These are phyloP conservation scores for Candida vartiovaarae DNA, from an alignment of 805 yeast species.

Conservation along the genomic window DNA sequence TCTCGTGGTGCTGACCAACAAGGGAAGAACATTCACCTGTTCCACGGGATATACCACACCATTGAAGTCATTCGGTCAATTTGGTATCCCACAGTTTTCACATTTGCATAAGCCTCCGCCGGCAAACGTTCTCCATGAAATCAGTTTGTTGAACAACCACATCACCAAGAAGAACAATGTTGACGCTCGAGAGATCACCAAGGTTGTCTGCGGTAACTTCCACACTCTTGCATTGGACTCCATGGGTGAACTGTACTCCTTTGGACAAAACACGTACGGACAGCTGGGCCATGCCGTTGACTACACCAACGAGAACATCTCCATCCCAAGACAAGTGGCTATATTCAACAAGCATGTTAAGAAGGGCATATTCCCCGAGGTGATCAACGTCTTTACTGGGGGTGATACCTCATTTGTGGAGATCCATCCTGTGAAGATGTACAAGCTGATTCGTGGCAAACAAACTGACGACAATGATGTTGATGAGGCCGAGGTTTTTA, in stretches of 20 bases:
- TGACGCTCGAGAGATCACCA: constrained; percentile 38
- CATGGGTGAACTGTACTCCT: constrained; percentile 64
- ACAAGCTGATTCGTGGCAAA: constrained; percentile 22
- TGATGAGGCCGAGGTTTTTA: constrained; percentile 23
- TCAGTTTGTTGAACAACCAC: constrained; percentile 42
- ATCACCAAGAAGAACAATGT: constrained; percentile 19
- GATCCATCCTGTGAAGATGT: constrained; percentile 26
- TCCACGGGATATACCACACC: constrained; percentile 43
- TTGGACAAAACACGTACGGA: constrained; percentile 84
- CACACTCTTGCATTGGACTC: constrained; percentile 69
- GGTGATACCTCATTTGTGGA: constrained; percentile 56
- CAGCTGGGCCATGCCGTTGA: constrained; percentile 69
- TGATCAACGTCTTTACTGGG: constrained; percentile 57
- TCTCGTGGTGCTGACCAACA: constrained; percentile 31
- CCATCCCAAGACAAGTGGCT: constrained; percentile 58
- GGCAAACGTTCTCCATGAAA: constrained; percentile 43
- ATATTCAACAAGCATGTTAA: constrained; percentile 34
- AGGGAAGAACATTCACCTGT: constrained; percentile 17
- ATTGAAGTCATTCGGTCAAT: constrained; percentile 61
- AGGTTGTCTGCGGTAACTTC: constrained; percentile 66
- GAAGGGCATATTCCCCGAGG: constrained; percentile 37
- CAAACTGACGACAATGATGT: background rate
- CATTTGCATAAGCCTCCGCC: constrained; percentile 53
- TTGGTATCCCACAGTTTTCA: constrained; percentile 68
- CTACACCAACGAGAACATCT: constrained; percentile 56